Evolutionary conservation across 2,329 filamentous ascomycete species (phyloP), one percentile per base, ranked within the genome.

Genomic region (Aspergillus pseudoglaucus): DNA sequence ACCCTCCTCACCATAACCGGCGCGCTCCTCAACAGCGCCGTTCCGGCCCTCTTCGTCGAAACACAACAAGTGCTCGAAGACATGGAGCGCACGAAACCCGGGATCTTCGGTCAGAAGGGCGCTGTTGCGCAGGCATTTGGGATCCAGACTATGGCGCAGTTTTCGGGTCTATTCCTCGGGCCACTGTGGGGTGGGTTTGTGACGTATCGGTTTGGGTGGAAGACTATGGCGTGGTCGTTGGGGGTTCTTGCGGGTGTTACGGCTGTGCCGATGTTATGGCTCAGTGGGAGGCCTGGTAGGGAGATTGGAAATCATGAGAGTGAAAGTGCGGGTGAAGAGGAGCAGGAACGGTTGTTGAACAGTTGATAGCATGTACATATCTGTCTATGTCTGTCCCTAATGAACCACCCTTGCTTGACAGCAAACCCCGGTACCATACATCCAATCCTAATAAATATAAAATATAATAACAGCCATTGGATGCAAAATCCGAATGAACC

Each of bases 21-120:
- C 0, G 53, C 79, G 2, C 73, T 76, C 1, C 66, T 87, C 3
- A 76, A 78, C 0, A 68, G 85, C 4, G 74, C 77, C 1, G 76
- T 83, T 49, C 80, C 83, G 0, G 81, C 84, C 0, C 68, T 88
- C 17, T 86, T 87, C 79, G 84, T 85, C 0, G 87, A 89, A 66
- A 83, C 89, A 30, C 76, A 79, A 3, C 76, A 76, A 32, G 59
- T 59, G 4, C 53, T 64, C 0, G 74, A 75, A 17, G 71, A 68
- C 0, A 81, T 81, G 83, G 50, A 87, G 71, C 5, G 81, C 82
- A 56, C 76, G 81, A 50, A 81, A 76, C 55, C 78, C 78, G 33
- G 88, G 83, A 66, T 94, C 85, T 60, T 85, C 79, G 48, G 82
- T 6, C 46, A 52, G 10, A 52, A 56, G 9, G 57, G 58, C 0